A percentile compares a stretch with the other conserved stretches of the same genome.
Conservation (phyloP, 108 stramenopile species). For the Cyclotella sp. region DNA sequence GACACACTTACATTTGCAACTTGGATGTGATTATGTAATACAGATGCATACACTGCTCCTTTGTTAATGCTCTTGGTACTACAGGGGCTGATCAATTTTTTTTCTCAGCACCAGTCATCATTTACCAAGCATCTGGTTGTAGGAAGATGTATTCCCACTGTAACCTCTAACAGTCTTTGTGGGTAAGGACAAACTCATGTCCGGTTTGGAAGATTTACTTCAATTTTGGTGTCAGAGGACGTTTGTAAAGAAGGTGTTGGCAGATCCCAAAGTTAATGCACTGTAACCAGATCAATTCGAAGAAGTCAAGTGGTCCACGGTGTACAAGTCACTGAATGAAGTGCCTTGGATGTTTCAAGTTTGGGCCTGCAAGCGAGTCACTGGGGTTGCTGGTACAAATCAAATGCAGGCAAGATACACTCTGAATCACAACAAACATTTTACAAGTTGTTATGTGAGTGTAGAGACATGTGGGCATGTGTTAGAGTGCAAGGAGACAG, state of each 20-base stretch:
- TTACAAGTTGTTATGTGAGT: constrained; percentile 1
- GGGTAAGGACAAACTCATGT: neutral
- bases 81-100: too few relatives aligned
- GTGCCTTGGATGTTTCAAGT: constrained; percentile 15
- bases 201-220: neutral
- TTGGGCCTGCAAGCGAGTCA: constrained; percentile 17
- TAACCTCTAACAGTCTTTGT: constrained; percentile 8
- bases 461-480: constrained; percentile 14
- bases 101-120: too few relatives aligned
- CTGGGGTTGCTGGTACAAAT: constrained; percentile 7
- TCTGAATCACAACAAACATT: neutral
- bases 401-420: neutral
- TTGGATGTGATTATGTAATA: too few relatives aligned
- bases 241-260: neutral
- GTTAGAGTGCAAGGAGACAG: neutral
- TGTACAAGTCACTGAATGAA: neutral
- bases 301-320: neutral
- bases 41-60: too few relatives aligned
- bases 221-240: neutral
- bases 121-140: too few relatives aligned
- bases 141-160: constrained; percentile 1
- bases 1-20: too few relatives aligned
- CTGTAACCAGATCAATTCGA: constrained; percentile 1
- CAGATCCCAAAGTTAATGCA: neutral
- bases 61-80: too few relatives aligned